Percentiles rank a stretch among this genome's conserved stretches.
These are phyloP conservation scores for Metschnikowia baotianmanensis DNA, from an alignment of 805 yeast species.

Conservation along the genomic window DNA sequence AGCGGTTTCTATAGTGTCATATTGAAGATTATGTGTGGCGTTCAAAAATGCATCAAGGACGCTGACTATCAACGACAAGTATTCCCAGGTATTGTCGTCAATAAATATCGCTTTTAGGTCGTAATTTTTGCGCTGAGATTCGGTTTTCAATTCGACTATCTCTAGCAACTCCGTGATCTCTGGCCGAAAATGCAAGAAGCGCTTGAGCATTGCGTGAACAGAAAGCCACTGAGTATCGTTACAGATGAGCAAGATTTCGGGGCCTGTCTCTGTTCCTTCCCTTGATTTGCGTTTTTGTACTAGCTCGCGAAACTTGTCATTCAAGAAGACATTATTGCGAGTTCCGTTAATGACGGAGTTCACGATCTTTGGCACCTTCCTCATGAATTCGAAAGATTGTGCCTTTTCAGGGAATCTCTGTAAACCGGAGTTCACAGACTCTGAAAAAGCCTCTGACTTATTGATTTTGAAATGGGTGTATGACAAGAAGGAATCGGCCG, in stretches of 20 bases:
- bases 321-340: neutral
- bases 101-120: neutral
- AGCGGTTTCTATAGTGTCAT: neutral
- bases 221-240: neutral
- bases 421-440: neutral
- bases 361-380: neutral
- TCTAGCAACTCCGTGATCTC: neutral
- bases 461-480: constrained; percentile 3
- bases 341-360: neutral
- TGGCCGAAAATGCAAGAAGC: no score
- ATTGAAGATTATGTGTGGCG: neutral
- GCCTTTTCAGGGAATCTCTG: neutral
- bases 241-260: neutral
- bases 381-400: neutral
- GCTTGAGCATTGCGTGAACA: neutral
- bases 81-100: neutral
- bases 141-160: neutral
- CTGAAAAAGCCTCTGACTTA: neutral
- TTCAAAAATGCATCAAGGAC: neutral
- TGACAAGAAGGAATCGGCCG: neutral
- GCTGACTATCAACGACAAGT: neutral
- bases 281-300: neutral
- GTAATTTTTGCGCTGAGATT: neutral
- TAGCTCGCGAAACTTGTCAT: neutral
- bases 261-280: neutral